These are phyloP conservation scores for Boletus vinaceobasis DNA, from an alignment of 768 basidiomycete species.

Conservation along the genomic window DNA sequence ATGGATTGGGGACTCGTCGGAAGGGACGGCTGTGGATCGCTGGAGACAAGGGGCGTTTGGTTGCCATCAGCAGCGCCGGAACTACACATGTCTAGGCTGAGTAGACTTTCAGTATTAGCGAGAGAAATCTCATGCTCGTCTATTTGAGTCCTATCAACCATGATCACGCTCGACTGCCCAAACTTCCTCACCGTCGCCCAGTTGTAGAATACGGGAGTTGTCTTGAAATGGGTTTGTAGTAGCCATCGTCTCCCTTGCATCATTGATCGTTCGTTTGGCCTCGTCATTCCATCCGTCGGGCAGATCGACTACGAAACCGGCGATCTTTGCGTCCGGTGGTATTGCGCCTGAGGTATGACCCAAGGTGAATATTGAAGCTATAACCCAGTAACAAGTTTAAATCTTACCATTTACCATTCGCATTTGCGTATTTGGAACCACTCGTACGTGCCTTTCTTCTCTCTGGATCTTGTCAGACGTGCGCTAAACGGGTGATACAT, in stretches of 20 bases:
- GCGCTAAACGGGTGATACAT: background rate
- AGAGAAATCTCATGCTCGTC: background rate
- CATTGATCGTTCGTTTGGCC: background rate
- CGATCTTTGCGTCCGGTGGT: background rate
- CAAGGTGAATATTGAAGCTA: background rate
- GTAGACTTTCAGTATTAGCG: background rate
- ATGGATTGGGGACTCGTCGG: background rate
- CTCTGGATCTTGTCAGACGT: conserved; percentile 10
- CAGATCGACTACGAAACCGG: background rate
- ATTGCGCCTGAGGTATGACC: background rate
- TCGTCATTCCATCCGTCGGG: background rate
- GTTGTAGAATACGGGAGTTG: background rate
- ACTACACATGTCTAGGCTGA: background rate
- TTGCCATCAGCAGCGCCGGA: background rate
- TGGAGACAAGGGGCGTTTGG: background rate
- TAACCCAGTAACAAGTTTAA: background rate
- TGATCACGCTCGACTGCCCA: background rate
- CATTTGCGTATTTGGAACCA: conserved; percentile 4
- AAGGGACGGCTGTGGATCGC: background rate
- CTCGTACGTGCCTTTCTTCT: background rate
- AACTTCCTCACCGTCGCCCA: background rate
- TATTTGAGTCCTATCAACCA: background rate
- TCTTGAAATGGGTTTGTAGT: conserved; percentile 1
- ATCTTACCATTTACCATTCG: background rate
- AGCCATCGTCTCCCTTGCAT: background rate